Percentiles rank a stretch among this genome's conserved stretches.
These are phyloP conservation scores for Rhexocercosporidium sp. DNA, from an alignment of 2,329 filamentous ascomycete genomes.

Conservation along the genomic window DNA sequence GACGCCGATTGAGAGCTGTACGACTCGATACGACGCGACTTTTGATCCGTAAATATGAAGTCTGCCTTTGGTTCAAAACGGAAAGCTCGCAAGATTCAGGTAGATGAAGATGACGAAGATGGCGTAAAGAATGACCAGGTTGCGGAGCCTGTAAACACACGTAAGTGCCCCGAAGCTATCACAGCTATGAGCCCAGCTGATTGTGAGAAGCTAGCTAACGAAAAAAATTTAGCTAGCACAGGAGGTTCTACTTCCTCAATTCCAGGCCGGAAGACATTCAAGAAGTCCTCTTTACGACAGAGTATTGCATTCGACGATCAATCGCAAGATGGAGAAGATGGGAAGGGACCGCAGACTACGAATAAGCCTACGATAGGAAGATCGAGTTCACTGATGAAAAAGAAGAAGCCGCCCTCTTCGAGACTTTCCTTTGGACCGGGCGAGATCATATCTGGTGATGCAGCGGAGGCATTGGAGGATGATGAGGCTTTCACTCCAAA, in stretches of 20 bases:
- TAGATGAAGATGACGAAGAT: conserved; percentile 68
- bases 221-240: conserved; percentile 24
- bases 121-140: conserved; percentile 31
- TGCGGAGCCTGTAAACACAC: conserved; percentile 27
- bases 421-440: conserved; percentile 78
- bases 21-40: not conserved
- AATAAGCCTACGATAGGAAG: conserved; percentile 52
- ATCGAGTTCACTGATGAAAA: conserved; percentile 64
- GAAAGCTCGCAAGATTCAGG: conserved; percentile 79
- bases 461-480: conserved; percentile 56
- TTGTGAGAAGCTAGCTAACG: conserved; percentile 37
- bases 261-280: conserved; percentile 56
- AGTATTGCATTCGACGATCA: conserved; percentile 52
- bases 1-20: not conserved
- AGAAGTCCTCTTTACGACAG: conserved; percentile 63
- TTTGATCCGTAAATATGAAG: conserved; percentile 32
- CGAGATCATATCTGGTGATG: conserved; percentile 58
- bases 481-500: conserved; percentile 65
- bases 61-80: conserved; percentile 58
- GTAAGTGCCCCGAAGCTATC: conserved; percentile 33
- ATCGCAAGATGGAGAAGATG: conserved; percentile 37
- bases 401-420: conserved; percentile 63
- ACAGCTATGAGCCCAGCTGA: conserved; percentile 38
- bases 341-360: conserved; percentile 19
- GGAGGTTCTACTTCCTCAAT: conserved; percentile 41